Base-by-base conservation (phyloP, 352 stramenopile genomes). In the Pythium periplocum region DNA sequence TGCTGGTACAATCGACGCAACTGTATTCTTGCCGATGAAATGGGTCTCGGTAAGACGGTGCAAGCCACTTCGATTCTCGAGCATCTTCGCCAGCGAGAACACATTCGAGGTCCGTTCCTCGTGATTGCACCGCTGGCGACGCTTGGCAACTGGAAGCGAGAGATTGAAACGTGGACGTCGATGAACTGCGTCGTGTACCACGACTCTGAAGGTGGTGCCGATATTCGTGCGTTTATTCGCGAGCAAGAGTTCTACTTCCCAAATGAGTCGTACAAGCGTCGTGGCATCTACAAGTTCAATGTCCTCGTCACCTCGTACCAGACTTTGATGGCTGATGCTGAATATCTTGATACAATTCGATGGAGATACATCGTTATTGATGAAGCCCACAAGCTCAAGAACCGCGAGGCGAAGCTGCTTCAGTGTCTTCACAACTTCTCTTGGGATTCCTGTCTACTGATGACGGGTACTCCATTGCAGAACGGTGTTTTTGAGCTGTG, bases 401-500 rank as follows among this genome's bases (percentile, higher is more conserved):
- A 99, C 59, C 87, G 93, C 4, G 93, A 97, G 50, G 87, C 93
- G 9, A 96, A 95, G 59, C 70, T 98, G 0, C 87, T 98, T 48
- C 88, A 97, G 62, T 83, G 94, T 37, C 72, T 98, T 10, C 72
- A 75, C 2, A 75, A 77, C 12, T 93, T 96, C 50, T 77, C 72
- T 31, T 93, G 81, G 79, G 85, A 95, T 57, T 91, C 83, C 4
- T 98, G 96, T 39, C 63, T 99, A 4, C 75, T 99, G 9, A 92
- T 99, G 67, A 99, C 97, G 4, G 97, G 97, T 48, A 99, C 96
- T 36, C 96, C 95, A 26, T 90, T 99, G 54, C 97, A 99, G 67
- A 99, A 99, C 75, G 98, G 98, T 55, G 97, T 99, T 43, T 91
- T 97, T 61, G 98, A 99, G 78, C 82, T 99, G 35, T 99, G 97